Evolutionary conservation across 805 yeast species (phyloP).

Genomic region (Blastobotrys muscicola): DNA sequence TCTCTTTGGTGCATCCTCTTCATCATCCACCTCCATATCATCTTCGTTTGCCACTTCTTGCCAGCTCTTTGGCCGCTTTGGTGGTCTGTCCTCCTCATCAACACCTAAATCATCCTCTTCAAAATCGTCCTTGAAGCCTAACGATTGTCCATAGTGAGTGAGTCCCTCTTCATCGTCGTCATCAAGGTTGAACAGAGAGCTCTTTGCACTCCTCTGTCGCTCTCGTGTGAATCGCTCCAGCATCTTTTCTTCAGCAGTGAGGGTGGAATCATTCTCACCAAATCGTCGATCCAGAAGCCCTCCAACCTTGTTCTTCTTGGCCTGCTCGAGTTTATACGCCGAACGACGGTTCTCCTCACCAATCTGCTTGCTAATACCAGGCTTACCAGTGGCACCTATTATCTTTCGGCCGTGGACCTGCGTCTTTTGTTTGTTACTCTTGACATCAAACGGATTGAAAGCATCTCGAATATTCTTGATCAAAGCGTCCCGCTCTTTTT

Average conservation of each 20-base stretch:
- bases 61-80: constrained; percentile 17
- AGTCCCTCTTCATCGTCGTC: constrained; percentile 45
- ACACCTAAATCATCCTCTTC: constrained; percentile 31
- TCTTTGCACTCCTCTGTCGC: constrained; percentile 55
- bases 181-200: constrained; percentile 62
- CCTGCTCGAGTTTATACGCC: constrained; percentile 55
- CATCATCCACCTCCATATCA: constrained; percentile 30
- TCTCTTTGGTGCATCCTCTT: constrained; percentile 31
- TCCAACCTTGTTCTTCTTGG: constrained; percentile 62
- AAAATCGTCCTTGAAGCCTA: constrained; percentile 50
- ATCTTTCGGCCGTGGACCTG: constrained; percentile 35
- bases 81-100: constrained; percentile 27
- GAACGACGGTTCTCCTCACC: constrained; percentile 52
- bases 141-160: constrained; percentile 71
- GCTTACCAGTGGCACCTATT: constrained; percentile 51
- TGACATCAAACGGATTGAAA: constrained; percentile 84
- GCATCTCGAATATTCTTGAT: constrained; percentile 61
- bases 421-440: constrained; percentile 54
- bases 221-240: constrained; percentile 89
- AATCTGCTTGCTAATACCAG: constrained; percentile 57
- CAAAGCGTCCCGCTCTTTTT: constrained; percentile 51
- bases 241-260: constrained; percentile 90
- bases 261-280: constrained; percentile 66
- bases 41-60: constrained; percentile 5
- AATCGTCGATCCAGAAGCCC: constrained; percentile 79